Conservation (phyloP, 139 green algal genomes). For the Closterium sp. region DNA sequence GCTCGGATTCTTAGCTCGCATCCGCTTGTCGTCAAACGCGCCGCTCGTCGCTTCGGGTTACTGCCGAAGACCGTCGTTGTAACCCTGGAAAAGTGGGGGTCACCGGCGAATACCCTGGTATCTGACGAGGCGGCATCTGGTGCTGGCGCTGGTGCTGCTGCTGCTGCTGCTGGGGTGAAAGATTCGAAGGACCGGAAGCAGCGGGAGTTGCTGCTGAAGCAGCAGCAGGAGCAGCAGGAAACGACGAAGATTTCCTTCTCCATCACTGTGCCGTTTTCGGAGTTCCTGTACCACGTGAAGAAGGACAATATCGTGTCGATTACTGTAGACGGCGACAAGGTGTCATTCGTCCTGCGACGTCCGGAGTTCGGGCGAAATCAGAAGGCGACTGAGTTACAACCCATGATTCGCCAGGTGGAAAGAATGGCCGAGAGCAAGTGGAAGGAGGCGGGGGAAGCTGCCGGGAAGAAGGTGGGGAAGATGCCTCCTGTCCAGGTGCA, state of each 20-base stretch:
- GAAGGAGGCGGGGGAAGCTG: background rate
- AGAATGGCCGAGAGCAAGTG: background rate
- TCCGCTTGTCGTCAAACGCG: background rate
- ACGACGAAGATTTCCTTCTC: background rate
- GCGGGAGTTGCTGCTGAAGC: background rate
- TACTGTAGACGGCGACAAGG: slow-evolving; percentile 67
- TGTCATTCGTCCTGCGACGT: slow-evolving; percentile 59
- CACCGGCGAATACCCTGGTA: background rate
- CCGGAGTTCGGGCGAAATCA: background rate
- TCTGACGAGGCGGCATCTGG: background rate
- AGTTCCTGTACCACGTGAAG: slow-evolving; percentile 72
- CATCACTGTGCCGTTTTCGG: slow-evolving; percentile 41
- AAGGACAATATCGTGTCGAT: slow-evolving; percentile 70
- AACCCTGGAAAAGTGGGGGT: slow-evolving; percentile 3
- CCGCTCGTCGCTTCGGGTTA: background rate
- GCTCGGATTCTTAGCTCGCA: background rate
- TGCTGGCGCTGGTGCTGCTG: background rate
- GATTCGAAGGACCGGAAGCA: background rate
- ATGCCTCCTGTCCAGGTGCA: background rate
- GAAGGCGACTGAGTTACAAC: background rate
- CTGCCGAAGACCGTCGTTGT: background rate
- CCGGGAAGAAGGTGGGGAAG: slow-evolving; percentile 6
- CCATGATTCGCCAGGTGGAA: background rate
- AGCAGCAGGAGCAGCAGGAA: background rate
- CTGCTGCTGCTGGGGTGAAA: no score